A percentile compares a stretch with the other conserved stretches of the same genome.
Conservation (phyloP, 1,139 yeast genomes). For the Geotrichum australiense region DNA sequence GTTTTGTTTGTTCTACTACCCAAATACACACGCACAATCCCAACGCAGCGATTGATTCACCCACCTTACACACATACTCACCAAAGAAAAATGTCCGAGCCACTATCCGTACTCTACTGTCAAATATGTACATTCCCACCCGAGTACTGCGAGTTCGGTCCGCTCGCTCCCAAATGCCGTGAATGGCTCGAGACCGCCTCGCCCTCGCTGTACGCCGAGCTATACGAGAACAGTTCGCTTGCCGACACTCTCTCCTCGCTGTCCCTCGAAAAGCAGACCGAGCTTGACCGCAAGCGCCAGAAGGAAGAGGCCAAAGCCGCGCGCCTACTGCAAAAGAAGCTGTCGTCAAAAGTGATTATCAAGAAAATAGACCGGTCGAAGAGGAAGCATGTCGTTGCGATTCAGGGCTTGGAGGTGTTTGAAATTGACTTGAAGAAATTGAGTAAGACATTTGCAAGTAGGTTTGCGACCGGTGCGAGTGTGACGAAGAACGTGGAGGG, state of each 20-base stretch:
- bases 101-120: constrained; percentile 56
- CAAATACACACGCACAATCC: too few species aligned
- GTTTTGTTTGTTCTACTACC: too few species aligned
- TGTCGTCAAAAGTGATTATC: constrained; percentile 71
- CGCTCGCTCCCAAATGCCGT: constrained; percentile 67
- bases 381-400: constrained; percentile 80
- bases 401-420: constrained; percentile 82
- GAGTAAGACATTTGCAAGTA: constrained; percentile 86
- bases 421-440: constrained; percentile 82
- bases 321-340: constrained; percentile 70
- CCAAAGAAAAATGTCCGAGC: too few species aligned
- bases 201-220: constrained; percentile 42
- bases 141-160: constrained; percentile 92
- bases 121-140: constrained; percentile 83
- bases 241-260: constrained; percentile 49
- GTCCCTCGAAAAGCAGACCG: constrained; percentile 71
- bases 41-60: too few species aligned
- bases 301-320: constrained; percentile 87
- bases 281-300: constrained; percentile 71
- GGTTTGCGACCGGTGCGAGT: constrained; percentile 94
- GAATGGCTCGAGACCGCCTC: constrained; percentile 55
- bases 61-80: too few species aligned
- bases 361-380: constrained; percentile 88
- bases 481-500: constrained; percentile 91
- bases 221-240: constrained; percentile 42